Evolutionary conservation across 2,329 filamentous ascomycete species (phyloP), one percentile per base, ranked within the genome.

Genomic region (Fusarium foetens): DNA sequence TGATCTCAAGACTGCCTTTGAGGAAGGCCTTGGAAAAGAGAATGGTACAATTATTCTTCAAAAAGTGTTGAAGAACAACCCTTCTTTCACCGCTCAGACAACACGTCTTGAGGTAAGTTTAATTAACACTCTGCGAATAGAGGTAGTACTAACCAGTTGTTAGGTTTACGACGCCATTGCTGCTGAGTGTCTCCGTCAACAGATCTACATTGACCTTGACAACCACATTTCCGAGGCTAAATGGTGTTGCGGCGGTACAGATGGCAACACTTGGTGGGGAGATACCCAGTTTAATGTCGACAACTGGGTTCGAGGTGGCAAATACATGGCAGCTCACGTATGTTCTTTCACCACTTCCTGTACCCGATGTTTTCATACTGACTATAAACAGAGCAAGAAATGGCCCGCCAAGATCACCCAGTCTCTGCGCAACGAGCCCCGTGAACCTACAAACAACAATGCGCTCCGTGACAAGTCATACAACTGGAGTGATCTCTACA

Each of bases 261-360:
- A 91, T 57, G 88, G 87, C 6, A 91, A 91, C 75, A 80, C 84
- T 29, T 91, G 88, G 88, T 90, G 88, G 80, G 87, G 89, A 16
- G 90, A 92, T 75, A 84, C 79, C 1, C 84, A 90, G 73, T 92
- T 91, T 70, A 79, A 87, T 63, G 82, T 86, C 0, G 79, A 82
- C 3, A 91, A 90, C 43, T 92, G 90, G 90, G 82, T 85, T 10
- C 83, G 90, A 13, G 90, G 90, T 0, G 59, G 81, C 89, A 27
- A 78, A 80, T 92, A 87, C 75, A 91, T 92, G 87, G 86, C 89
- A 0, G 77, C 83, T 5, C 89, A 91, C 70, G 87, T 88, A 81
- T 73, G 83, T 54, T 3, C 1, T 8, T 14, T 6, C 1, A 2
- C 21, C 0, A 5, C 5, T 5, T 1, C 3, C 7, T 5, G 11